Percentiles rank a stretch among this genome's conserved stretches.
These are phyloP conservation scores for Phytophthora pluvialis DNA, from an alignment of 352 stramenopile species.

Conservation along the genomic window DNA sequence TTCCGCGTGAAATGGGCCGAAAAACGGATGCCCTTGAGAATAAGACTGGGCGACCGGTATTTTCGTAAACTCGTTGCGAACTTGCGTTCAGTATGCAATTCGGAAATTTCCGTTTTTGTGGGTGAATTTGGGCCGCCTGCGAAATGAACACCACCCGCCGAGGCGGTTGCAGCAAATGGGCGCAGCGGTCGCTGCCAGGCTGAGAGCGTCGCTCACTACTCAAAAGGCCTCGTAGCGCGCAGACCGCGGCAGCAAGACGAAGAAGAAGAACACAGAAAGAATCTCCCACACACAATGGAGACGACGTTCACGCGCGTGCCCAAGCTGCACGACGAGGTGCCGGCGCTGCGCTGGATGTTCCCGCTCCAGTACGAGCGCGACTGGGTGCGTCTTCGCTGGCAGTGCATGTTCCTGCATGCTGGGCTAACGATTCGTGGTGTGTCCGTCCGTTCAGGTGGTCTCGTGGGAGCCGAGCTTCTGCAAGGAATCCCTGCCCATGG, in stretches of 20 bases:
- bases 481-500: constrained; percentile 65
- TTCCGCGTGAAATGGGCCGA: not conserved
- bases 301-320: constrained; percentile 27
- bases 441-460: constrained; percentile 43
- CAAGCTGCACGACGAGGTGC: constrained; percentile 57
- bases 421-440: constrained; percentile 16
- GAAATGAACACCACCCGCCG: constrained; percentile 11
- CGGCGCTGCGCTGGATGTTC: constrained; percentile 64
- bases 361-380: constrained; percentile 79
- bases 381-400: constrained; percentile 48
- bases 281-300: constrained; percentile 23
- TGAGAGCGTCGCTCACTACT: constrained; percentile 29
- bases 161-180: constrained; percentile 29
- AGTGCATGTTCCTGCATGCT: not conserved
- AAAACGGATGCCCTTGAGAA: not conserved
- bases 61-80: constrained; percentile 2
- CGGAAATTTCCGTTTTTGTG: constrained; percentile 18
- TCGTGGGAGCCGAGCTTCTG: constrained; percentile 77
- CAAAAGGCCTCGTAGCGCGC: constrained; percentile 29
- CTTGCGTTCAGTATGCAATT: constrained; percentile 25
- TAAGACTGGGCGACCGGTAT: not conserved
- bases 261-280: constrained; percentile 11
- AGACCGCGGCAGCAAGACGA: constrained; percentile 6
- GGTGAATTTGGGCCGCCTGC: constrained; percentile 16
- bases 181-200: constrained; percentile 1